phyloP scores from a whole-genome alignment of 306 rosid species.

The Calophaca sinica region DNA sequence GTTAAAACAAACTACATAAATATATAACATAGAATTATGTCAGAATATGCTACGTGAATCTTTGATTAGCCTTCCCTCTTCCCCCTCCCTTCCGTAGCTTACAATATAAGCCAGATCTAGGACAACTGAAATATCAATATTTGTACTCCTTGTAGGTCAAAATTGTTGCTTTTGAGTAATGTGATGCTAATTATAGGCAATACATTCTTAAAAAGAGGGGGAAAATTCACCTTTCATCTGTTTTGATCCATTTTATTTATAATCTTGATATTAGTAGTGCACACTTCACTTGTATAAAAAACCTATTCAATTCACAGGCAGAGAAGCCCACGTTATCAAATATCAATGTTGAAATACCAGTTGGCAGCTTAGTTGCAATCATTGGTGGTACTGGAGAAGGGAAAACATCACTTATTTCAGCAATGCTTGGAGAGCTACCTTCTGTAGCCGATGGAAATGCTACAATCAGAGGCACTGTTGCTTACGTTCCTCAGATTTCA shows the following conservation, averaged over 20 bases:
- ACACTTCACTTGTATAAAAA: slow-evolving; percentile 20
- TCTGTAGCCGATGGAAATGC: slow-evolving; percentile 54
- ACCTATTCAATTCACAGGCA: slow-evolving; percentile 52
- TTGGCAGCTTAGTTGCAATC: slow-evolving; percentile 86
- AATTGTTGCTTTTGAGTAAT: slow-evolving; percentile 17
- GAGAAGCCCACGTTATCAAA: slow-evolving; percentile 70
- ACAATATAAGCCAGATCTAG: background rate
- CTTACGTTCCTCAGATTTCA: slow-evolving; percentile 95
- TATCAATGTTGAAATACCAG: slow-evolving; percentile 74
- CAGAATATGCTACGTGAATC: no score
- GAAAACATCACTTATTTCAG: slow-evolving; percentile 83
- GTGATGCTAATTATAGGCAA: background rate
- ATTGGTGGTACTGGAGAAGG: slow-evolving; percentile 98
- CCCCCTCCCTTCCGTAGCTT: no score
- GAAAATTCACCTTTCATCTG: slow-evolving; percentile 11
- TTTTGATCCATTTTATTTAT: slow-evolving; percentile 1
- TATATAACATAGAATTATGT: background rate
- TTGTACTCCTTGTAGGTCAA: slow-evolving; percentile 3
- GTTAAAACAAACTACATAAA: background rate
- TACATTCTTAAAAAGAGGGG: background rate
- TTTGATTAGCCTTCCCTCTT: no score
- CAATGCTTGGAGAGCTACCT: slow-evolving; percentile 89
- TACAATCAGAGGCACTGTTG: slow-evolving; percentile 81
- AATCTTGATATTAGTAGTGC: slow-evolving; percentile 5
- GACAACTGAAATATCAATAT: no score